phyloP scores from a whole-genome alignment of 2,329 filamentous ascomycete genomes.

The Microsporum ferrugineum region DNA sequence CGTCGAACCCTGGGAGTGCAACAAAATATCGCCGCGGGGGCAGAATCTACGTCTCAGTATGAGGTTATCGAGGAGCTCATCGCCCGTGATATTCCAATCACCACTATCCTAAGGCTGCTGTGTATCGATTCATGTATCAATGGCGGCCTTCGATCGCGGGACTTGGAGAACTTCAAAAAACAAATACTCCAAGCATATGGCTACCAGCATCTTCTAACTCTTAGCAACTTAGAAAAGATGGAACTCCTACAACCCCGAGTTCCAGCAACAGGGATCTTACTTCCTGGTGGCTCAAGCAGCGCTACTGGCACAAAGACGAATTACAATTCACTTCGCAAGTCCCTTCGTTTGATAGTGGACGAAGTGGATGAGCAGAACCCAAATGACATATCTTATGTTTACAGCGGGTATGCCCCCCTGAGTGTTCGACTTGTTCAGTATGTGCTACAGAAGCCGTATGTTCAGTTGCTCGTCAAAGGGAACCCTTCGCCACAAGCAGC shows the following conservation, averaged over 20 bases:
- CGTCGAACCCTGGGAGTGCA: slow-evolving; percentile 82
- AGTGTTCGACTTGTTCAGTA: slow-evolving; percentile 86
- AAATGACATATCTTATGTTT: slow-evolving; percentile 93
- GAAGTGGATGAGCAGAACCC: slow-evolving; percentile 93
- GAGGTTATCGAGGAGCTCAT: slow-evolving; percentile 93
- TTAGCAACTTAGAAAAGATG: slow-evolving; percentile 78
- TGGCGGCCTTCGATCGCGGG: slow-evolving; percentile 75
- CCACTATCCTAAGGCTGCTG: slow-evolving; percentile 70
- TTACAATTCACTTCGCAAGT: slow-evolving; percentile 77
- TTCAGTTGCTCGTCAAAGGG: slow-evolving; percentile 59
- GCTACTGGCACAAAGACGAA: slow-evolving; percentile 65
- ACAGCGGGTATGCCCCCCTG: slow-evolving; percentile 90
- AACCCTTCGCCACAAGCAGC: slow-evolving; percentile 39
- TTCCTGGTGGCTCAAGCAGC: slow-evolving; percentile 50
- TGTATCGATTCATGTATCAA: slow-evolving; percentile 87
- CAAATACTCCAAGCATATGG: slow-evolving; percentile 87
- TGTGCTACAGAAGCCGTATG: slow-evolving; percentile 77
- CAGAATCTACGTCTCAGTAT: slow-evolving; percentile 79
- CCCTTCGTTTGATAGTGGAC: slow-evolving; percentile 79
- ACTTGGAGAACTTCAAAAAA: slow-evolving; percentile 79
- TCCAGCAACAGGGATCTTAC: slow-evolving; percentile 67
- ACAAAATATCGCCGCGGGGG: slow-evolving; percentile 83
- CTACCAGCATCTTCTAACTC: slow-evolving; percentile 84
- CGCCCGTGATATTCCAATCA: slow-evolving; percentile 66
- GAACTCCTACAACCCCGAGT: slow-evolving; percentile 69